Base-by-base conservation (phyloP, 306 rosid genomes). In the Ormosia semicastrata region DNA sequence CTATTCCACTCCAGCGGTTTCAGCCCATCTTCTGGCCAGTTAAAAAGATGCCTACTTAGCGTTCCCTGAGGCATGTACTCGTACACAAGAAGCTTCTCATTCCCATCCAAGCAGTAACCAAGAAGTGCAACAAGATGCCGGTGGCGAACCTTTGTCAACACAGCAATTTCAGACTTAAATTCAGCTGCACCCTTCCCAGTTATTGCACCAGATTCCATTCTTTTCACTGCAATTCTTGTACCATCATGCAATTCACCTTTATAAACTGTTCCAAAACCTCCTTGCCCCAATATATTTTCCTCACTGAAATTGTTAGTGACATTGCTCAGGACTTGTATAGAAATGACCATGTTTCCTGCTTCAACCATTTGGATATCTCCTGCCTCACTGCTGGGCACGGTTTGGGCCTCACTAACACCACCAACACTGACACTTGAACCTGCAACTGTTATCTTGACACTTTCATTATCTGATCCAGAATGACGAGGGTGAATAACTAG, bases 31-130 rank as follows among this genome's bases (percentile, higher is more conserved):
- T 92, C 96, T 7, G 93, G 84, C 97, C 97, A 94, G 88, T 90
- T 89, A 57, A 94, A 94, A 60, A 94, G 79, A 85, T 88, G 89
- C 59, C 91, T 87, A 43, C 97, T 94, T 68, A 94, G 87, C n/a
- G 97, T 91, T 29, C 98, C 98, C 78, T 94, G 98, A 88, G 92
- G 96, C 98, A 94, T 94, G 80, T 90, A 94, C 66, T 94, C 98
- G 34, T 92, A 91, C 14, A 94, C 98, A 50, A 94, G 94, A 87
- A 92, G 97, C 79, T 83, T 92, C 86, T 94, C 97, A 50, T 91
- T 89, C 66, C 98, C 98, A 53, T 94, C 98, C 86, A 94, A 86
- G 82, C 98, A 94, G 83, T 92, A 94, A 52, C 98, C 98, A 8
- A 94, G 90, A 83, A 94, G 97, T 30, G 97, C 91, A 52, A 94